Evolutionary conservation across 805 yeast genomes (phyloP).

Genomic region (Suhomyces sp.): DNA sequence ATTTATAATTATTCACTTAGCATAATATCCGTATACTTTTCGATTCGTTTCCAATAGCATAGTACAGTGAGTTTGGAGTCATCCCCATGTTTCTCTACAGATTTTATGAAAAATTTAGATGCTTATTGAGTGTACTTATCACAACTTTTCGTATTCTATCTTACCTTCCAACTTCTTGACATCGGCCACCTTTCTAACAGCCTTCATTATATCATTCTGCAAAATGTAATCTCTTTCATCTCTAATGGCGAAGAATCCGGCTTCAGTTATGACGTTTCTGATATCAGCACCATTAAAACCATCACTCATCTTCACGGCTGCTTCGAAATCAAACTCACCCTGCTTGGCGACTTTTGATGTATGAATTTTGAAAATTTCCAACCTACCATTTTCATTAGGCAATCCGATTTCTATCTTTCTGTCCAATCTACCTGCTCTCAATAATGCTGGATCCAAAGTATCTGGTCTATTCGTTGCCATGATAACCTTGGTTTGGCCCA

Average conservation of each 20-base stretch:
- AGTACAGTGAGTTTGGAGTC: too few species aligned
- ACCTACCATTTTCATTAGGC: conserved; percentile 94
- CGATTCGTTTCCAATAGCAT: too few species aligned
- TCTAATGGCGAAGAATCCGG: conserved; percentile 96
- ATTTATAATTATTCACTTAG: too few species aligned
- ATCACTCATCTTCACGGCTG: conserved; percentile 97
- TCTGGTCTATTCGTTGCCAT: conserved; percentile 99
- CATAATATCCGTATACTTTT: too few species aligned
- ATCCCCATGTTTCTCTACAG: too few species aligned
- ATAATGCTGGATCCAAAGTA: conserved; percentile 93
- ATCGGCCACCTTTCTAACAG: conserved; percentile 96
- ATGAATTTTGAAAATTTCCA: conserved; percentile 93
- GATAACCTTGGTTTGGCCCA: conserved; percentile 95
- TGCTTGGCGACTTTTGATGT: conserved; percentile 79
- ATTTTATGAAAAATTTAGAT: not conserved
- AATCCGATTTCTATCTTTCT: conserved; percentile 93
- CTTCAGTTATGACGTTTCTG: conserved; percentile 96
- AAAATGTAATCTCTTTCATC: conserved; percentile 94
- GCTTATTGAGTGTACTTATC: conserved; percentile 1
- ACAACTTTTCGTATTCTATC: conserved; percentile 91
- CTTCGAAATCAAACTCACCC: conserved; percentile 97
- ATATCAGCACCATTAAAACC: conserved; percentile 99
- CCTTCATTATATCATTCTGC: conserved; percentile 95
- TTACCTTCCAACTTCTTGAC: conserved; percentile 96
- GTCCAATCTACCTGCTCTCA: conserved; percentile 97